Percentiles rank a stretch among this genome's conserved stretches.
phyloP scores from a whole-genome alignment of 106 monocot genomes.

The Platanthera guangdongensis region DNA sequence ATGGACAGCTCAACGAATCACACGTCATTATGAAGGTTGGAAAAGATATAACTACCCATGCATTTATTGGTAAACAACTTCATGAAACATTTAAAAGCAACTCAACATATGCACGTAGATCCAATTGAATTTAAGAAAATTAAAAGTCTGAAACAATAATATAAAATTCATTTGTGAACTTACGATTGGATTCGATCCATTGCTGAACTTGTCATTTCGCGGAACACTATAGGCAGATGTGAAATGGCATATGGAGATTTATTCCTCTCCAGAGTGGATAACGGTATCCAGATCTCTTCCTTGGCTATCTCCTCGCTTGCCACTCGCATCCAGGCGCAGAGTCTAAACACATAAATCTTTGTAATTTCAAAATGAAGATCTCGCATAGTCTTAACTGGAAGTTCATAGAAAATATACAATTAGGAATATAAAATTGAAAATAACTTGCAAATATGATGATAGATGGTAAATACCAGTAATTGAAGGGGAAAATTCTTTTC shows the following conservation, averaged over 20 bases:
- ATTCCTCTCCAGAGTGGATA: conserved; percentile 85
- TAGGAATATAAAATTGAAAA: conserved; percentile 1
- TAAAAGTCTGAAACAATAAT: neutral
- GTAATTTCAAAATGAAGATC: conserved; percentile 83
- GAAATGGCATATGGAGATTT: conserved; percentile 91
- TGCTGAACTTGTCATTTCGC: conserved; percentile 48
- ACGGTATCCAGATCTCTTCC: conserved; percentile 87
- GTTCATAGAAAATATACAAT: conserved; percentile 11
- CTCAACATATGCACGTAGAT: neutral
- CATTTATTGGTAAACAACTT: neutral
- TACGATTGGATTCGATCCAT: conserved; percentile 96
- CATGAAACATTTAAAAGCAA: neutral
- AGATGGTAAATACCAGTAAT: conserved; percentile 49
- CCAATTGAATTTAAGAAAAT: neutral
- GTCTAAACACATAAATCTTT: conserved; percentile 77
- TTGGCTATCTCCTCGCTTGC: conserved; percentile 69
- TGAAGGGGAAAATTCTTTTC: conserved; percentile 79
- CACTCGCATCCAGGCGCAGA: conserved; percentile 91
- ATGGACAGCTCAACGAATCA: neutral
- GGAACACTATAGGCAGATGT: conserved; percentile 70
- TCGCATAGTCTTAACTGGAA: conserved; percentile 59
- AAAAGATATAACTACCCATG: neutral
- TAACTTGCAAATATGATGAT: conserved; percentile 1
- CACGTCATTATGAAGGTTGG: neutral
- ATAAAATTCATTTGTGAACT: conserved; percentile 19